Percentiles rank a stretch among this genome's conserved stretches.
Conservation (phyloP, 495 filamentous ascomycete species). For the Diplogelasinospora grovesii region DNA sequence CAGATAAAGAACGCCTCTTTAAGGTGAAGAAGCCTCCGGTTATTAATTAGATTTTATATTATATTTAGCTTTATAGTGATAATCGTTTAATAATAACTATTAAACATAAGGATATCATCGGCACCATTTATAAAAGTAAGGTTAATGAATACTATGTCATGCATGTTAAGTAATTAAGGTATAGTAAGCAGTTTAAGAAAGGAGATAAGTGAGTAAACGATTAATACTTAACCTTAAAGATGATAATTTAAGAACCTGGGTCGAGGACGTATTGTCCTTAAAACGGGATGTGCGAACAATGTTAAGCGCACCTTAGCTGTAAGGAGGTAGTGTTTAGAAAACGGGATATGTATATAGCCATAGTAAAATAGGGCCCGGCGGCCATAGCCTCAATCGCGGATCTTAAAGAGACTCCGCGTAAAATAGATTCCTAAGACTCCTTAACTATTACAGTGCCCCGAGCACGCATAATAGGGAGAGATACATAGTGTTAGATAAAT, state of each 20-base stretch:
- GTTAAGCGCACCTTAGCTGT: no score
- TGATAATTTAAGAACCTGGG: neutral
- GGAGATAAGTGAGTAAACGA: neutral
- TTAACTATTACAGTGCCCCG: neutral
- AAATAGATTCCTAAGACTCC: neutral
- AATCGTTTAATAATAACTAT: neutral
- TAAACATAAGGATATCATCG: constrained; percentile 1
- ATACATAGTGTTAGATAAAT: neutral
- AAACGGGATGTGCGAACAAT: no score
- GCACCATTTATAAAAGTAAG: neutral
- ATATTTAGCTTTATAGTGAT: neutral
- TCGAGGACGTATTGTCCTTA: neutral
- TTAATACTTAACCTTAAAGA: neutral
- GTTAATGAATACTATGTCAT: neutral
- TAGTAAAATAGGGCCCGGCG: neutral
- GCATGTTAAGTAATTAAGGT: neutral
- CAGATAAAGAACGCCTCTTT: neutral
- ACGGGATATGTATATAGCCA: neutral
- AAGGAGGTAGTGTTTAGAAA: neutral
- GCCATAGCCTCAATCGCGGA: neutral
- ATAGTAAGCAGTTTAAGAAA: neutral
- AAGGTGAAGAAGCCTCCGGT: neutral
- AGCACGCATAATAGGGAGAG: neutral
- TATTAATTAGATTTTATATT: no score
- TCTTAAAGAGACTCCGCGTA: neutral